These are phyloP conservation scores for Fomitiporia mediterranea DNA, from an alignment of 1,284 basidiomycete genomes.

Conservation along the genomic window DNA sequence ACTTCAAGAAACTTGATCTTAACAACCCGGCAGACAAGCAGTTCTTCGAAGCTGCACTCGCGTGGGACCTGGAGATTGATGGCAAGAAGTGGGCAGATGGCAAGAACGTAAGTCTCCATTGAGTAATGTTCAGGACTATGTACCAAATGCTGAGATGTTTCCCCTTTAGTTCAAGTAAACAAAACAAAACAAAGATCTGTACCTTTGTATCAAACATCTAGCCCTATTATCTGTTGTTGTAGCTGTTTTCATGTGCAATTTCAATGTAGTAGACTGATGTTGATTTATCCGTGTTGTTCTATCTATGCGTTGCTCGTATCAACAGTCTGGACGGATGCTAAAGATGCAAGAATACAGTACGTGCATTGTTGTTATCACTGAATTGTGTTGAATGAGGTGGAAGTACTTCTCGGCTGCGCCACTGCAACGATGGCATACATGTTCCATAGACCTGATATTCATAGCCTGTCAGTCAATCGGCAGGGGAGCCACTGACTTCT, in stretches of 20 bases:
- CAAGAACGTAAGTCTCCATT: conserved; percentile 64
- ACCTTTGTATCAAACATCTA: conserved; percentile 2
- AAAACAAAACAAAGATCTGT: background rate
- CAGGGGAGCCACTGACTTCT: too few species aligned
- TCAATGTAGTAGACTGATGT: conserved; percentile 15
- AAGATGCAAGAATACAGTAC: too few species aligned
- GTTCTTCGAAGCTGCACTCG: conserved; percentile 86
- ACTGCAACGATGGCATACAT: too few species aligned
- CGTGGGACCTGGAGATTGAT: conserved; percentile 85
- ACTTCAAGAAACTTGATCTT: conserved; percentile 70
- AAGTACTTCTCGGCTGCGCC: too few species aligned
- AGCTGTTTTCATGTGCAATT: background rate
- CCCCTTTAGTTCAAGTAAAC: conserved; percentile 17
- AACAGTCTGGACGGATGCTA: too few species aligned
- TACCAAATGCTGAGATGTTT: background rate
- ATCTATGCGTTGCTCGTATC: background rate
- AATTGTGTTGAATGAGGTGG: too few species aligned
- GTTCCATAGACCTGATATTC: too few species aligned
- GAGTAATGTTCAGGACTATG: background rate
- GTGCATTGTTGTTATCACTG: too few species aligned
- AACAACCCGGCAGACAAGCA: conserved; percentile 68
- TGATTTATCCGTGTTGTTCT: conserved; percentile 8
- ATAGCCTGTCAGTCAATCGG: too few species aligned
- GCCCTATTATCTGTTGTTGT: conserved; percentile 3
- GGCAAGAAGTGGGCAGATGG: conserved; percentile 87